Conservation (phyloP, 2,329 filamentous ascomycete species). For the Talaromyces sp. region DNA sequence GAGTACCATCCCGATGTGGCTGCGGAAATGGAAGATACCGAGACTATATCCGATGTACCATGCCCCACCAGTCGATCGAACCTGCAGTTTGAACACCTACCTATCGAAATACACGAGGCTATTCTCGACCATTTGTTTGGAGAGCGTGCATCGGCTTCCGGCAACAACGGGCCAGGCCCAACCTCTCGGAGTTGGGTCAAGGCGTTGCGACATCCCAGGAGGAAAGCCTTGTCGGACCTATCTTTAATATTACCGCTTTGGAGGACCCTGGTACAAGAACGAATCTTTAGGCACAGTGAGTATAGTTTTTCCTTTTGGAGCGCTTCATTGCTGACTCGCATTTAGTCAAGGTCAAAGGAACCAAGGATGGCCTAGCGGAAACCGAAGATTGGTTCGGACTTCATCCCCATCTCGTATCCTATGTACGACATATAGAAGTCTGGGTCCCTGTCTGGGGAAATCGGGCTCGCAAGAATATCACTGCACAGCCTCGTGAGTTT, state of each 20-base stretch:
- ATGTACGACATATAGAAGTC: constrained; percentile 69
- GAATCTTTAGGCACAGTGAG: constrained; percentile 63
- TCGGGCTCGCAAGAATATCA: constrained; percentile 47
- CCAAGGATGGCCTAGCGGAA: constrained; percentile 55
- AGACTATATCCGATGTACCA: constrained; percentile 12
- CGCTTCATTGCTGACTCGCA: not conserved
- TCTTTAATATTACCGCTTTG: constrained; percentile 57
- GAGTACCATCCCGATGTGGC: constrained; percentile 18
- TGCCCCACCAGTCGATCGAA: constrained; percentile 13
- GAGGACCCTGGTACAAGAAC: constrained; percentile 63
- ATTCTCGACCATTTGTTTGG: constrained; percentile 69
- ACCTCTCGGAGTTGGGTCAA: constrained; percentile 58
- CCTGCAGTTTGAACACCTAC: constrained; percentile 43
- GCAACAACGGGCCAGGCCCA: constrained; percentile 50
- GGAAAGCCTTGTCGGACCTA: constrained; percentile 62
- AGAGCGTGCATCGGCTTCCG: constrained; percentile 58
- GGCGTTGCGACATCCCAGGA: constrained; percentile 60
- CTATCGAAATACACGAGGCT: constrained; percentile 66
- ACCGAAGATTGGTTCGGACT: constrained; percentile 57
- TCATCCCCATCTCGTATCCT: constrained; percentile 55
- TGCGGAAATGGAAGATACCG: constrained; percentile 23
- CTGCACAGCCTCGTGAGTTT: constrained; percentile 25
- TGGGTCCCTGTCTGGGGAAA: constrained; percentile 70
- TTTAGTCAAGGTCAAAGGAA: constrained; percentile 65
- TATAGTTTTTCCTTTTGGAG: not conserved